These are phyloP conservation scores for Isabelozyma heimii DNA, from an alignment of 805 yeast genomes.

Conservation along the genomic window DNA sequence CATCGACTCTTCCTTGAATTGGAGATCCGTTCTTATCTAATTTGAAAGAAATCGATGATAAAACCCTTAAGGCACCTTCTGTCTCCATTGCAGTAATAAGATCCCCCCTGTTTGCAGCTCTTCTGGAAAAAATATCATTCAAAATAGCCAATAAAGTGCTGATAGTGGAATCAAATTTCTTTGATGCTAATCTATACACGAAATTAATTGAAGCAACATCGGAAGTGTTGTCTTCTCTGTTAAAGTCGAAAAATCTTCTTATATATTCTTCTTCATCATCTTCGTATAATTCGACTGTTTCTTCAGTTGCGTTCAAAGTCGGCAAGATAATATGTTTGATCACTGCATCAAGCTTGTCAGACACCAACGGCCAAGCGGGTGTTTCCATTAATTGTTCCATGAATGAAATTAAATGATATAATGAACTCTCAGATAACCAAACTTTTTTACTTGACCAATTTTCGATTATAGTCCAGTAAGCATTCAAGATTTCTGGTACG, in stretches of 20 bases:
- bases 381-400: conserved; percentile 42
- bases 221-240: conserved; percentile 45
- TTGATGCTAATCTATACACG: conserved; percentile 34
- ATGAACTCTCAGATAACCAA: conserved; percentile 40
- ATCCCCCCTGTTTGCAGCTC: conserved; percentile 26
- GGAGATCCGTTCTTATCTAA: conserved; percentile 36
- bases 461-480: conserved; percentile 44
- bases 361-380: conserved; percentile 34
- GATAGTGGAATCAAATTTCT: conserved; percentile 38
- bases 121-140: conserved; percentile 32
- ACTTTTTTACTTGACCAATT: conserved; percentile 35
- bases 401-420: conserved; percentile 42
- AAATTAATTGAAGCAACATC: conserved; percentile 52
- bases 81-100: conserved; percentile 30
- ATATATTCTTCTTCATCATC: conserved; percentile 47
- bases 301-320: conserved; percentile 35
- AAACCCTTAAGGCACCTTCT: conserved; percentile 42
- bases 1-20: conserved; percentile 38
- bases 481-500: conserved; percentile 41
- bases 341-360: conserved; percentile 40
- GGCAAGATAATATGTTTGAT: conserved; percentile 40
- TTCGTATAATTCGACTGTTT: conserved; percentile 41
- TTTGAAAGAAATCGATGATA: conserved; percentile 39
- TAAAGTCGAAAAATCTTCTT: conserved; percentile 44
- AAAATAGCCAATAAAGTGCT: conserved; percentile 27